These are phyloP conservation scores for Colletotrichum sp. DNA, from an alignment of 2,329 filamentous ascomycete genomes.

Conservation along the genomic window DNA sequence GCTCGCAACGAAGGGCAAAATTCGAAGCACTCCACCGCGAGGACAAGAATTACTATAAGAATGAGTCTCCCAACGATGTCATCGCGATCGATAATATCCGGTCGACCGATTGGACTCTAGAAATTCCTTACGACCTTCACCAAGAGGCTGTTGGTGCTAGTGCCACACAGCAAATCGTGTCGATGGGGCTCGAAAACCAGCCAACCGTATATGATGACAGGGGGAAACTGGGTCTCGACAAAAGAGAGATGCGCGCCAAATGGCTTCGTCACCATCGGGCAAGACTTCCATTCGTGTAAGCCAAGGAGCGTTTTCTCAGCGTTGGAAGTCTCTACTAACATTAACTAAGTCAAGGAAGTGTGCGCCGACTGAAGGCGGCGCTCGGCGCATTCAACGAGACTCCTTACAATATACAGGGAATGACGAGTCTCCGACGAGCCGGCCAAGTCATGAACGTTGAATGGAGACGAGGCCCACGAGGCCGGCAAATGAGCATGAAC, in stretches of 20 bases:
- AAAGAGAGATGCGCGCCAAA: background rate
- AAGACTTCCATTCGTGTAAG: background rate
- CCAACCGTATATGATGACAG: background rate
- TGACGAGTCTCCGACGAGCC: background rate
- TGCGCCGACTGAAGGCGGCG: background rate
- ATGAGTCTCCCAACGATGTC: background rate
- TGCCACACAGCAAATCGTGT: background rate
- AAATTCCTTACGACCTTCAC: background rate
- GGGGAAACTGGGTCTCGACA: background rate
- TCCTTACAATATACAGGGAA: background rate
- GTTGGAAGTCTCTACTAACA: background rate
- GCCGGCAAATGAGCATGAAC: background rate
- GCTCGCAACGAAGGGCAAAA: background rate
- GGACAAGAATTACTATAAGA: background rate
- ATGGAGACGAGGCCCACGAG: background rate
- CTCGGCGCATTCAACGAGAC: background rate
- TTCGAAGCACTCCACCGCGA: background rate
- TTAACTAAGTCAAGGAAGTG: background rate
- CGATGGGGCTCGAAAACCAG: background rate
- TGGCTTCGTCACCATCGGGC: background rate
- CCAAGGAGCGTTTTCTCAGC: background rate
- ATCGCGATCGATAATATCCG: background rate
- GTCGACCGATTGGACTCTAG: background rate
- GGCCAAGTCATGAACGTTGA: conserved; percentile 16
- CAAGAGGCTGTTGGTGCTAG: background rate